Base-by-base conservation (phyloP, 768 basidiomycete species). In the Podaxis sp. region DNA sequence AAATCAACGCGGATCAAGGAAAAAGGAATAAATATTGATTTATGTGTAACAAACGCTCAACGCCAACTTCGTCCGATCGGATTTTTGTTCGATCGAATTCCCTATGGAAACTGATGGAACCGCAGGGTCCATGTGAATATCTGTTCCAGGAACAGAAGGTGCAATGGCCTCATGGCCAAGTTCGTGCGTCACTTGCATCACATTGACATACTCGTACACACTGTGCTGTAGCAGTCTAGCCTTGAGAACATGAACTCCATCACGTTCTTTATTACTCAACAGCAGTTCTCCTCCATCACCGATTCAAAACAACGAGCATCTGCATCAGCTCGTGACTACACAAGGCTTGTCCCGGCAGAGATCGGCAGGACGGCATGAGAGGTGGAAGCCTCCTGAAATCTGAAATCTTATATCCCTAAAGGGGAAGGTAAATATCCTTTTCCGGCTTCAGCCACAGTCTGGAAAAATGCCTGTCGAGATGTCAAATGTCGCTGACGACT, bases 371-470 rank as follows among this genome's bases (percentile, higher is more conserved):
- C 18, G 42, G 18, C 42, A 44, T 44, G 16, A 18, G 16, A 44
- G 18, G 5, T 9, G 9, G 11, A 44, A 44, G 1, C 18, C 14
- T 44, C 7, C 9, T 9, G 6, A 9, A 7, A 2, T 7, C 9
- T 9, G 6, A 9, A 7, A 2, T 32, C 32, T 16, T 5, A 44
- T 44, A 44, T n/a, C 42, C 56, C 56, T 57, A 50, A 57, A 57
- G 47, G 46, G 56, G 56, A 50, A 57, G 44, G 56, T 57, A 16
- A 50, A 50, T 57, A 57, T 32, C 56, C 56, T 57, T 57, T 48
- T 57, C 56, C 11, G 56, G 56, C 6, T 23, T 27, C 5, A 37
- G 11, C n/a, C 13, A 36, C 28, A 35, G 13, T 16, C 18, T 36
- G 35, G 5, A 47, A 57, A 32, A 56, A n/a, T 4, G 44, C 32